Base-by-base conservation (phyloP, 2,329 filamentous ascomycete genomes). In the Pleomassaria siparia region DNA sequence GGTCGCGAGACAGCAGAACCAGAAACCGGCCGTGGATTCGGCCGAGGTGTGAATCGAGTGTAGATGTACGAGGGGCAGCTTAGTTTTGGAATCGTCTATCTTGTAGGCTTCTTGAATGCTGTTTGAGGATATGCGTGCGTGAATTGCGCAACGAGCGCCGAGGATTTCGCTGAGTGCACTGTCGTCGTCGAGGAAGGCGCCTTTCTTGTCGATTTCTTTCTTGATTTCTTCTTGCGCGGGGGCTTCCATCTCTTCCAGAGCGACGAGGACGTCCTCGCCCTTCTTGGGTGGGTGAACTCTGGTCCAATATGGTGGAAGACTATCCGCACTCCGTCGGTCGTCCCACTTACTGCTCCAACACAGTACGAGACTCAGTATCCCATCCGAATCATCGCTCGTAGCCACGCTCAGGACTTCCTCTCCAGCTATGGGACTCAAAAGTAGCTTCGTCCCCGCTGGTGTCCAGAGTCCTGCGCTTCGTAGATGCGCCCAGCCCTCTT, bases 1-100 rank as follows among this genome's bases (percentile, higher is more conserved):
- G 1, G 81, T 84, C 1, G 75, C 75, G 1, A 76, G 76, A 49
- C 75, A 78, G 22, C 80, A 78, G 53, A 84, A 84, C 81, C 82
- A 85, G 9, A 74, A 64, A 8, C 80, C 79, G 24, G 71, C 43
- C 13, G 52, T 55, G 4, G 55, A 44, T 29, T 54, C 50, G n/a
- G 43, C 15, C 12, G 49, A 43, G 7, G 52, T 28, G 11, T 45
- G 49, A 8, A 28, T 26, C 12, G 49, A 33, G 20, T 49, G 54
- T 1, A 63, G 49, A 43, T 62, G 61, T 3, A 48, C 35, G 16
- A 61, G 51, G 1, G 49, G 33, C 6, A 60, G 30, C 24, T 50
- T 50, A 3, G 24, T 29, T 16, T 50, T 53, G 26, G 22, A 6
- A 15, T 55, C 40, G 33, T 51, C 45, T 39, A 62, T 58, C 3